These are phyloP conservation scores for Arabis hirsuta DNA, from an alignment of 345 rosid species.

Conservation along the genomic window DNA sequence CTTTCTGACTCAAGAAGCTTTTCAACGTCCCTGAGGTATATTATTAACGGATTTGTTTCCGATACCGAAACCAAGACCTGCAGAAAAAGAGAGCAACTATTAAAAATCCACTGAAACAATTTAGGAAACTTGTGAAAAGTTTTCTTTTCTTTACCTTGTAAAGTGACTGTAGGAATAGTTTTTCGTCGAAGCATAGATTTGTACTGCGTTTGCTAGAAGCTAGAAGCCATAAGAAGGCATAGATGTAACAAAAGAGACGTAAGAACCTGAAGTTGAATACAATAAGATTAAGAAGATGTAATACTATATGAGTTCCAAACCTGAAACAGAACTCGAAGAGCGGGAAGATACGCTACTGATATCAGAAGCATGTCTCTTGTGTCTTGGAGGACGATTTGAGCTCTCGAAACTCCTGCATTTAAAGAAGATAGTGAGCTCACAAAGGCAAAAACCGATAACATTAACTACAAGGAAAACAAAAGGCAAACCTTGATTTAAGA, in stretches of 20 bases:
- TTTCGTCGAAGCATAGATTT: conserved; percentile 85
- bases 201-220: conserved; percentile 57
- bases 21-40: conserved; percentile 85
- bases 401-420: conserved; percentile 57
- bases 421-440: conserved; percentile 25
- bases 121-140: background rate
- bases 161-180: conserved; percentile 77
- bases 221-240: conserved; percentile 39
- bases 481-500: conserved; percentile 64
- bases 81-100: conserved; percentile 12
- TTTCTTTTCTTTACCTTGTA: conserved; percentile 63
- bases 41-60: conserved; percentile 59
- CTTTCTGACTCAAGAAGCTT: conserved; percentile 78
- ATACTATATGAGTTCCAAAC: conserved; percentile 41
- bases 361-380: conserved; percentile 73
- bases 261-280: conserved; percentile 5
- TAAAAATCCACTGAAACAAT: background rate
- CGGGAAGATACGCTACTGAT: conserved; percentile 57
- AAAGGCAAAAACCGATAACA: background rate
- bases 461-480: background rate
- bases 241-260: conserved; percentile 5
- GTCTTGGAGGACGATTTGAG: conserved; percentile 55
- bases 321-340: conserved; percentile 48
- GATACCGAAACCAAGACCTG: conserved; percentile 80
- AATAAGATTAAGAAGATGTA: background rate